Evolutionary conservation across 345 rosid species (phyloP).

Genomic region (Brassica cretica): DNA sequence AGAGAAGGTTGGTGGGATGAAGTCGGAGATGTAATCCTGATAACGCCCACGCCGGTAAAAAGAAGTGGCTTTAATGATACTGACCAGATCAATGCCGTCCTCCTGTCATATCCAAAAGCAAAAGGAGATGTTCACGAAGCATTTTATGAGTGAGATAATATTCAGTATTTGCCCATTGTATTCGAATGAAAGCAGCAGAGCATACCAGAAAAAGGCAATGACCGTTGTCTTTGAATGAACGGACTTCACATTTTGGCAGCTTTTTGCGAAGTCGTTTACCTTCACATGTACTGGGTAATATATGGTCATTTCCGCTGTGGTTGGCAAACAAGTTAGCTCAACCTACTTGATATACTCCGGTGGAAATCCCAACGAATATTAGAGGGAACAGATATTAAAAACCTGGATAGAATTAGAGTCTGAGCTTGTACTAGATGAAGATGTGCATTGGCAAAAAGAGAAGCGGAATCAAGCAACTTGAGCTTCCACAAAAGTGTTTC

Average conservation of each 20-base stretch:
- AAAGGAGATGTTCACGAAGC: slow-evolving; percentile 16
- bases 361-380: background rate
- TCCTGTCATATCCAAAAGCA: slow-evolving; percentile 48
- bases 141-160: background rate
- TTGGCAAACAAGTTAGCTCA: slow-evolving; percentile 11
- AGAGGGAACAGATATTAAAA: slow-evolving; percentile 10
- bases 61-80: slow-evolving; percentile 60
- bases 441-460: slow-evolving; percentile 64
- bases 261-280: slow-evolving; percentile 52
- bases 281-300: slow-evolving; percentile 71
- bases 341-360: slow-evolving; percentile 1
- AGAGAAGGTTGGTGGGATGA: slow-evolving; percentile 56
- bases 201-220: slow-evolving; percentile 83
- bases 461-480: slow-evolving; percentile 60
- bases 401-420: slow-evolving; percentile 70
- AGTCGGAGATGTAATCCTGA: slow-evolving; percentile 56
- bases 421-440: slow-evolving; percentile 70
- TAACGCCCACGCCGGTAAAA: slow-evolving; percentile 60
- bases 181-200: slow-evolving; percentile 15
- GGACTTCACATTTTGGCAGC: slow-evolving; percentile 54
- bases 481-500: slow-evolving; percentile 80
- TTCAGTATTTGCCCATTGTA: slow-evolving; percentile 5
- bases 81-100: slow-evolving; percentile 60
- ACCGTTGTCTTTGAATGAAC: slow-evolving; percentile 56
- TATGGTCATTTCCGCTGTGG: slow-evolving; percentile 73